Evolutionary conservation across 768 basidiomycete genomes (phyloP), one percentile per base, ranked within the genome.

Genomic region (Psilocybe sp.): DNA sequence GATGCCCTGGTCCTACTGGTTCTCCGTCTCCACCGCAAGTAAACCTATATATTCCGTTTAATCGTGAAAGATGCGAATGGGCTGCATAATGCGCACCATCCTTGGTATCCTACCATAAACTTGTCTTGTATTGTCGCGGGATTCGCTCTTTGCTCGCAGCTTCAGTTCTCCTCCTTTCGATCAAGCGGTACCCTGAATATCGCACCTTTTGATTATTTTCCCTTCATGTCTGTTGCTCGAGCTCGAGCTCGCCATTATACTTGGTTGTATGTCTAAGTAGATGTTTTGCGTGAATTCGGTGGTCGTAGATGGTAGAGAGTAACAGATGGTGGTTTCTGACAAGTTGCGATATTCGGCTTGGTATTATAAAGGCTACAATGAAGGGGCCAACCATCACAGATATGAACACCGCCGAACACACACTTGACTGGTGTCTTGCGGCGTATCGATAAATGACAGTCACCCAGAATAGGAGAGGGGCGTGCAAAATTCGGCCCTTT

Each of bases 51-150:
- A 52, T 34, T 16, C 11, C 23, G 38, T 31, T 34, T 16, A 28
- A 28, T 28, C 40, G 32, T 18, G 31, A 34, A 7, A 28, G 32
- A 20, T 15, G 38, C 14, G n/a, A 43, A 16, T 32, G 33, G n/a
- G 39, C 11, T 19, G 6, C 19, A 16, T 6, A 15, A 41, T 12
- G 40, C 80, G 49, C 46, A 89, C 90, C 90, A 92, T 64, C 89
- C 91, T 68, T 92, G 91, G 64, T 92, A 92, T 33, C 90, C 90
- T 0, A 92, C 87, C 28, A 93, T 67, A 57, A 91, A 82, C 61
- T 92, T 93, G 69, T 89, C 80, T 49, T 89, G 87, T 41, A 93
- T 89, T 9, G 88, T 89, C 5, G 76, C 77, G 19, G 90, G 81
- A 61, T 87, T 76, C 9, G 85, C 84, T 55, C 87, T 80, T 50